Evolutionary conservation across 1,284 basidiomycete genomes (phyloP), one percentile per base, ranked within the genome.

Genomic region (Moniliella sp.): DNA sequence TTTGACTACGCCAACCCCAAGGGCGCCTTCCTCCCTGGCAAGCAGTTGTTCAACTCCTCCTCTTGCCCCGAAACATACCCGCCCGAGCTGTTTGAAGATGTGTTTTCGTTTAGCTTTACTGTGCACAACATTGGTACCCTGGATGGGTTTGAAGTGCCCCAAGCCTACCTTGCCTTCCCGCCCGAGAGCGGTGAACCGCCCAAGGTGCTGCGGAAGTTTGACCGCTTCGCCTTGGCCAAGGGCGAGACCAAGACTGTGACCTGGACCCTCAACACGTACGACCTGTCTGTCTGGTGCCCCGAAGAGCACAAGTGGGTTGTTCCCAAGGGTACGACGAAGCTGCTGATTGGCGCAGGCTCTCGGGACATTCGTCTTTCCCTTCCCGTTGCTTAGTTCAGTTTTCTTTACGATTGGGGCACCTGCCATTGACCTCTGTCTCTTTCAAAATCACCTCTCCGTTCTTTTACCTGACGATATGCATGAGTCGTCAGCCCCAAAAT

Each of bases 161-260:
- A 53, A 25, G 37, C 46, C 1, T 55, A 55, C 35, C 33, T 55
- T 11, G n/a, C n/a, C 15, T 53, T 48, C 45, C 44, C 50, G 5
- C 18, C 34, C 3, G 31, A 32, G 15, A 40, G 48, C 1, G 44
- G 43, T 15, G 50, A 48, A 30, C 52, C 52, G 2, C 48, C 48
- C 5, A 46, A 42, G 35, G 44, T 48, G 5, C 41, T 55, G 4
- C 48, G 52, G 12, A 32, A 25, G n/a, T 55, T 55, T 33, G 50
- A 48, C 12, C 37, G 46, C 4, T 30, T 45, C 5, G 35, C 23
- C 28, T 5, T 55, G 23, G 34, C 34, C 14, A 33, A 33, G 28
- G 39, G 38, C 16, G 19, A 44, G n/a, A 43, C 36, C 4, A 35
- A 31, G 16, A 19, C 30, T 19, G 38, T 50, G 23, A 39, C 33